A percentile compares a stretch with the other conserved stretches of the same genome.
phyloP scores from a whole-genome alignment of 805 yeast species.

The Debaryomyces castellii region DNA sequence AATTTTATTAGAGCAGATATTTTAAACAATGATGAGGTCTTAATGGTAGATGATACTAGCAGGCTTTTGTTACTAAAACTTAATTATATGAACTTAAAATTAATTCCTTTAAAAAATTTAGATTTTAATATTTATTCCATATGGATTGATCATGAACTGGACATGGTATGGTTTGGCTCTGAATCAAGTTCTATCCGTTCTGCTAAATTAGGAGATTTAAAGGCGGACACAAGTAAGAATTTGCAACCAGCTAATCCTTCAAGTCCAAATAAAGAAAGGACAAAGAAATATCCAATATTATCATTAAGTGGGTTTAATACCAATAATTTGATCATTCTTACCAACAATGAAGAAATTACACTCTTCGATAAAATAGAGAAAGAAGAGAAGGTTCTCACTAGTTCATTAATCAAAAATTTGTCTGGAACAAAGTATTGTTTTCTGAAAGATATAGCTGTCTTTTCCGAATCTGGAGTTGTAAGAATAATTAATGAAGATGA shows the following conservation, averaged over 20 bases:
- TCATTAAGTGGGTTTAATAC: slow-evolving; percentile 26
- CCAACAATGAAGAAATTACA: slow-evolving; percentile 36
- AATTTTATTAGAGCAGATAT: slow-evolving; percentile 45
- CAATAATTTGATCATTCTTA: slow-evolving; percentile 28
- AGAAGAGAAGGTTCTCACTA: slow-evolving; percentile 21
- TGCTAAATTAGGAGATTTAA: slow-evolving; percentile 11
- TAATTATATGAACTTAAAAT: slow-evolving; percentile 13
- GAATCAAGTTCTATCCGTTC: slow-evolving; percentile 9
- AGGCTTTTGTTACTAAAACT: slow-evolving; percentile 30
- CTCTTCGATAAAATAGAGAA: slow-evolving; percentile 18
- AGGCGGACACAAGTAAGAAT: slow-evolving; percentile 2
- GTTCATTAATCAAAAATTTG: slow-evolving; percentile 36
- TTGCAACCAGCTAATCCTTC: not conserved
- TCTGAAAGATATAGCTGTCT: slow-evolving; percentile 32
- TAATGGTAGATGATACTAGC: slow-evolving; percentile 31
- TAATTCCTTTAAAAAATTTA: slow-evolving; percentile 15
- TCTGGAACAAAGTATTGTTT: slow-evolving; percentile 37
- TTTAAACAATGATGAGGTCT: slow-evolving; percentile 34
- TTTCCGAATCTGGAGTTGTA: slow-evolving; percentile 44
- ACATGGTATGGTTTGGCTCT: slow-evolving; percentile 27
- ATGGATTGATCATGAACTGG: slow-evolving; percentile 16
- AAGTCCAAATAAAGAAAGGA: slow-evolving; percentile 4
- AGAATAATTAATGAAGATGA: slow-evolving; percentile 22
- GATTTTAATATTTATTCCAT: slow-evolving; percentile 16
- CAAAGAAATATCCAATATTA: slow-evolving; percentile 12